phyloP scores from a whole-genome alignment of 805 yeast genomes.

The Komagataella populi region DNA sequence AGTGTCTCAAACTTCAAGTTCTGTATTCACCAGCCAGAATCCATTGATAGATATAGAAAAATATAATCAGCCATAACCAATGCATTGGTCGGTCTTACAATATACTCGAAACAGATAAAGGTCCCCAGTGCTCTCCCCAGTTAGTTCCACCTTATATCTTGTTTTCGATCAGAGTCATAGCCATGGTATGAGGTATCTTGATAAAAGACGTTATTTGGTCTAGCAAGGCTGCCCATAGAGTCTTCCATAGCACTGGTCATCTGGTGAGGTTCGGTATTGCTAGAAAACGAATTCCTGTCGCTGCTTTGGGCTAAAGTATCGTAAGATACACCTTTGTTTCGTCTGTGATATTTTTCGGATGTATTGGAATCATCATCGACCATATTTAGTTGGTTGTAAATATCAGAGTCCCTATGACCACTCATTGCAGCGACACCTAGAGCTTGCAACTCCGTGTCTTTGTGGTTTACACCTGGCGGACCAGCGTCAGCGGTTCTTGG shows the following conservation, averaged over 20 bases:
- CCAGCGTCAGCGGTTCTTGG: conserved; percentile 37
- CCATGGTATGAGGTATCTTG: background rate
- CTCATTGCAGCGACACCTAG: conserved; percentile 59
- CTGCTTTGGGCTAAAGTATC: background rate
- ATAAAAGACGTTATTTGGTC: background rate
- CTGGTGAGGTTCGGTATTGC: background rate
- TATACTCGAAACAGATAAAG: background rate
- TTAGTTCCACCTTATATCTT: background rate
- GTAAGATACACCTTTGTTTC: background rate
- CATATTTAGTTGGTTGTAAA: conserved; percentile 11
- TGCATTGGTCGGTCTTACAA: background rate
- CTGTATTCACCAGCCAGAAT: background rate
- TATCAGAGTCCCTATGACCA: conserved; percentile 31
- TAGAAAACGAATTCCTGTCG: background rate
- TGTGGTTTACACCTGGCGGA: conserved; percentile 17
- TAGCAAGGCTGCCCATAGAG: background rate
- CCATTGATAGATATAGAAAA: background rate
- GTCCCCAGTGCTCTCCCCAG: background rate
- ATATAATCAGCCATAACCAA: no score
- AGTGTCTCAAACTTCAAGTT: background rate
- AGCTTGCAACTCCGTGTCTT: conserved; percentile 55
- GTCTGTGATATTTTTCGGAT: background rate
- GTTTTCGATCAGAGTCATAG: background rate
- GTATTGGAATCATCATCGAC: background rate
- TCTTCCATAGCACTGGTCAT: background rate